Evolutionary conservation across 495 filamentous ascomycete species (phyloP).

Genomic region (Neurospora cerealis): DNA sequence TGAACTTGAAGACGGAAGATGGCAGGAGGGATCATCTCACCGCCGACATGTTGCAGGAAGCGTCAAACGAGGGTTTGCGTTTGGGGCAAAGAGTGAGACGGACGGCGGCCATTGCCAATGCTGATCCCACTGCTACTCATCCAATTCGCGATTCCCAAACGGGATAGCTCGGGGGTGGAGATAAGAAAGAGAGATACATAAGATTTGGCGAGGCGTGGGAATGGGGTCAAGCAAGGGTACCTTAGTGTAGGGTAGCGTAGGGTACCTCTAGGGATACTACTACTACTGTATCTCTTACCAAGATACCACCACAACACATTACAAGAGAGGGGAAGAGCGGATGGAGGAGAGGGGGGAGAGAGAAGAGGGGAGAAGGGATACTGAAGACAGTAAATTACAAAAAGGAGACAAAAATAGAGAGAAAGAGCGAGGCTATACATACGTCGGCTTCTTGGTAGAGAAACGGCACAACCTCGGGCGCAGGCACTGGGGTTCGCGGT

Average conservation of each 20-base stretch:
- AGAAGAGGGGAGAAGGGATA: background rate
- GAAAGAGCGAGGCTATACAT: conserved; percentile 22
- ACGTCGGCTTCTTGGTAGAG: conserved; percentile 83
- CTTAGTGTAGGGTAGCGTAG: background rate
- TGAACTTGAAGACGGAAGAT: background rate
- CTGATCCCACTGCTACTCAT: background rate
- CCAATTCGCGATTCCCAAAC: background rate
- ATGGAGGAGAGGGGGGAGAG: background rate
- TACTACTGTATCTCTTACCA: background rate
- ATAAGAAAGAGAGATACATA: background rate
- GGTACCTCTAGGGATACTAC: background rate
- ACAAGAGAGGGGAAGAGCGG: background rate
- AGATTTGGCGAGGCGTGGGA: background rate
- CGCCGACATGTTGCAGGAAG: background rate
- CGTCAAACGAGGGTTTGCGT: background rate
- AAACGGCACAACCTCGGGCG: conserved; percentile 92
- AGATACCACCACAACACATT: background rate
- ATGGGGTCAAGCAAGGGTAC: background rate
- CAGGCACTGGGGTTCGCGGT: conserved; percentile 75
- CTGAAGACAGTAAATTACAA: background rate
- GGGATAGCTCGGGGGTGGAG: background rate
- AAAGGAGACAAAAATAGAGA: conserved; percentile 1
- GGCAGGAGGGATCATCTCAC: background rate
- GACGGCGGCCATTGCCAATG: background rate
- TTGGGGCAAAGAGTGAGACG: background rate